These are phyloP conservation scores for Tarenaya hassleriana DNA, from an alignment of 345 rosid species.

Conservation along the genomic window DNA sequence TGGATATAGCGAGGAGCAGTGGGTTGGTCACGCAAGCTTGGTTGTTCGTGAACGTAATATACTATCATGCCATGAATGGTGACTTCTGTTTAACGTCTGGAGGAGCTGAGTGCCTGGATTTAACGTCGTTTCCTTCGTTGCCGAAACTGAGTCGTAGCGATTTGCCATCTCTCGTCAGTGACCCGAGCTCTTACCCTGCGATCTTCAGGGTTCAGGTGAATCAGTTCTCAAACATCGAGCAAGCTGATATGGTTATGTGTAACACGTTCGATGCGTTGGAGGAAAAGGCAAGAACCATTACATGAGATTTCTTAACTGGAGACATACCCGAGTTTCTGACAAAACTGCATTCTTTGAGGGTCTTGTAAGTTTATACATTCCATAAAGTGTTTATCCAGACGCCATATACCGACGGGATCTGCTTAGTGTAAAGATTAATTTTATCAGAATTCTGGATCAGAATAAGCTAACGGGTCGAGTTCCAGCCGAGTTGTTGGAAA, in stretches of 20 bases:
- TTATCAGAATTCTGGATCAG: conserved; percentile 33
- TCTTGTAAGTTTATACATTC: conserved; percentile 38
- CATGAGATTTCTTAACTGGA: conserved; percentile 44
- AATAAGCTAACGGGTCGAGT: conserved; percentile 39
- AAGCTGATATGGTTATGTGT: too few species aligned
- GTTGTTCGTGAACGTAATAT: conserved; percentile 38
- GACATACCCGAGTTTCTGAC: conserved; percentile 39
- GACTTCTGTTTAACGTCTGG: too few species aligned
- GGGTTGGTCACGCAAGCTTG: conserved; percentile 46
- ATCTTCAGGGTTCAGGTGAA: too few species aligned
- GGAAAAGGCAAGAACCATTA: too few species aligned
- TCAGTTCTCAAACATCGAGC: too few species aligned
- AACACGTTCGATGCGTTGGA: too few species aligned
- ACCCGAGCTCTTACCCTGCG: too few species aligned
- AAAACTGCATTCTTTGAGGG: conserved; percentile 29
- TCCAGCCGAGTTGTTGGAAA: conserved; percentile 33
- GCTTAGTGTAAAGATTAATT: neutral
- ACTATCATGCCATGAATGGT: conserved; percentile 32
- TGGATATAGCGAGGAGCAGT: conserved; percentile 33
- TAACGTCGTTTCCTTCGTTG: too few species aligned
- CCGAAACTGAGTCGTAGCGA: too few species aligned
- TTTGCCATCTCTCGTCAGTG: too few species aligned
- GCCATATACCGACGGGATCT: neutral
- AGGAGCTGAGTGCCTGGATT: too few species aligned
- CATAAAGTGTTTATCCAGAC: neutral